These are phyloP conservation scores for Melastoma malabathricum DNA, from an alignment of 345 rosid genomes.

Conservation along the genomic window DNA sequence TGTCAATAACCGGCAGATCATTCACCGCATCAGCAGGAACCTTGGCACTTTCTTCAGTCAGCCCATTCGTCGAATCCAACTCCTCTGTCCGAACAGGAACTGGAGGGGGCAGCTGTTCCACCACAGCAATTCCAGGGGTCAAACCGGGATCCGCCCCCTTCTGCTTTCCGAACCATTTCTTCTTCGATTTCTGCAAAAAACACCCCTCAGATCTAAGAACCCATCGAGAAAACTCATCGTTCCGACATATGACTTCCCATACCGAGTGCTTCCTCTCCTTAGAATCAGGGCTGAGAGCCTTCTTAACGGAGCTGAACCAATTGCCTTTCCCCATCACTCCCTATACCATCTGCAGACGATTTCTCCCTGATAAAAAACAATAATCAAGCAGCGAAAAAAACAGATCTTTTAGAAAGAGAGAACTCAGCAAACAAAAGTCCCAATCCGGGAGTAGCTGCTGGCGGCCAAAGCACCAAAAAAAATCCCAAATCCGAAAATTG, in stretches of 20 bases:
- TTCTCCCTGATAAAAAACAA: too few species aligned
- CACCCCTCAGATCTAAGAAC: not conserved
- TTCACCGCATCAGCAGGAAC: slow-evolving; percentile 17
- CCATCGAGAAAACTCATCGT: not conserved
- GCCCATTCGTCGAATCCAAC: slow-evolving; percentile 27
- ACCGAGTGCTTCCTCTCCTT: slow-evolving; percentile 46
- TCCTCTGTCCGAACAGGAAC: slow-evolving; percentile 30
- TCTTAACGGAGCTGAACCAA: slow-evolving; percentile 85
- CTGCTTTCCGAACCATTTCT: slow-evolving; percentile 36
- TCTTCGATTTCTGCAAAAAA: slow-evolving; percentile 28
- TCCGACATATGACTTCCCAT: not conserved
- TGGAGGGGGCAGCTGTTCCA: slow-evolving; percentile 20
- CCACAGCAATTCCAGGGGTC: slow-evolving; percentile 14
- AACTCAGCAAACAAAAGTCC: too few species aligned
- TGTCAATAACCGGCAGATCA: slow-evolving; percentile 13
- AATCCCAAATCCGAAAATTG: too few species aligned
- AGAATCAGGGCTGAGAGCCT: slow-evolving; percentile 69
- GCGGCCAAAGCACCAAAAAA: too few species aligned
- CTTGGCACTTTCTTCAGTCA: slow-evolving; percentile 26
- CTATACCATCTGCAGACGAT: slow-evolving; percentile 18
- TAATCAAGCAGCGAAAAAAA: too few species aligned
- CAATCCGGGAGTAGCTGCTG: too few species aligned
- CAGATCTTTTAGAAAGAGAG: too few species aligned
- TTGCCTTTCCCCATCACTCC: slow-evolving; percentile 85
- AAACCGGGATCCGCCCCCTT: slow-evolving; percentile 24